These are phyloP conservation scores for Lodderomyces theae DNA, from an alignment of 1,139 yeast species.

Conservation along the genomic window DNA sequence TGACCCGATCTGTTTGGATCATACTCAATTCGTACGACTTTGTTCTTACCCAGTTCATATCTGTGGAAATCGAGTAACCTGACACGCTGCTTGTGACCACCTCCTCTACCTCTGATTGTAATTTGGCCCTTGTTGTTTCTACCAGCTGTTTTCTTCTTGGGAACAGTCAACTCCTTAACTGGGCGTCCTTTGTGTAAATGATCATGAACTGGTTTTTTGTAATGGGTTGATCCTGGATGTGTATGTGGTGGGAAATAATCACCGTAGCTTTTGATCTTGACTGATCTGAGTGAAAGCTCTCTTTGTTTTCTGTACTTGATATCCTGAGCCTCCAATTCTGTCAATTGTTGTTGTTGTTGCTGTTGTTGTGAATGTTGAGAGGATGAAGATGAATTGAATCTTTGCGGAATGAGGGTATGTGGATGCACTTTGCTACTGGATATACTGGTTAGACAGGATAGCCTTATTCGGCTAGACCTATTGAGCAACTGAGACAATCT, in stretches of 20 bases:
- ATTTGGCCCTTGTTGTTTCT: slow-evolving; percentile 87
- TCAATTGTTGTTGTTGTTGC: slow-evolving; percentile 24
- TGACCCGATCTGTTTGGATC: slow-evolving; percentile 96
- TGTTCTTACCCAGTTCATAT: slow-evolving; percentile 64
- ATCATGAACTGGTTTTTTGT: slow-evolving; percentile 80
- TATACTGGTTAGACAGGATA: neutral
- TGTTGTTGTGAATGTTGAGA: neutral
- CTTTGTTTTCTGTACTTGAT: slow-evolving; percentile 67
- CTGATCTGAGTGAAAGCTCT: slow-evolving; percentile 66
- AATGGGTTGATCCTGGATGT: slow-evolving; percentile 89
- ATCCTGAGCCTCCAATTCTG: slow-evolving; percentile 81
- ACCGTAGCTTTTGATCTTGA: slow-evolving; percentile 69
- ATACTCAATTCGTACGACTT: slow-evolving; percentile 85
- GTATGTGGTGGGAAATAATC: slow-evolving; percentile 60
- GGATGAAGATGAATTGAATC: slow-evolving; percentile 3
- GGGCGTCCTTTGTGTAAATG: slow-evolving; percentile 88
- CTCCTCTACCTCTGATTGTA: slow-evolving; percentile 94
- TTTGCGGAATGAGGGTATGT: neutral
- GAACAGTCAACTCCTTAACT: slow-evolving; percentile 66
- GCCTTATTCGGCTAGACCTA: slow-evolving; percentile 2
- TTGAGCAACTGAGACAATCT: neutral
- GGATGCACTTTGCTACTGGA: neutral
- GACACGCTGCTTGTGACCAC: slow-evolving; percentile 89
- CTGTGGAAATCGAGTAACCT: slow-evolving; percentile 80
- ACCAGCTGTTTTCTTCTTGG: slow-evolving; percentile 77